phyloP scores from a whole-genome alignment of 805 yeast species.

The Metschnikowia colocasiae region DNA sequence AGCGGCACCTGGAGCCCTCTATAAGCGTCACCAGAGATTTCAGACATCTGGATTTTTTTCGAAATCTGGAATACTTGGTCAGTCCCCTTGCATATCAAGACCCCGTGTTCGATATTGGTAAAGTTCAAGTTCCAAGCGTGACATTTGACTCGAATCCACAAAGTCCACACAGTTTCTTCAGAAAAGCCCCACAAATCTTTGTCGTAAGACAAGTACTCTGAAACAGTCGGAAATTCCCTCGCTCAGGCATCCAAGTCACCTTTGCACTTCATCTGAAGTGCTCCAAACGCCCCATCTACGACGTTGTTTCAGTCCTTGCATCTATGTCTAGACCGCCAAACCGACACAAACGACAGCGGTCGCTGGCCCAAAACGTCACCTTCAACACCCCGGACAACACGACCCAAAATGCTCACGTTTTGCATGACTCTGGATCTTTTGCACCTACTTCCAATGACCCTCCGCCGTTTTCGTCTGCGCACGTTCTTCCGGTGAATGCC shows the following conservation, averaged over 20 bases:
- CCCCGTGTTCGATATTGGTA: neutral
- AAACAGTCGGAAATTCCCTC: neutral
- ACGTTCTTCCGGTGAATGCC: neutral
- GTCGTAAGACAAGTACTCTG: neutral
- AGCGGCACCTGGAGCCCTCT: too few relatives aligned
- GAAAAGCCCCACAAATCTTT: neutral
- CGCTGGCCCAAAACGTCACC: conserved; percentile 3
- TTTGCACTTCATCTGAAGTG: neutral
- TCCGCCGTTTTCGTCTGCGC: neutral
- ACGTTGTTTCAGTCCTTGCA: neutral
- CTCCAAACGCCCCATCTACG: neutral
- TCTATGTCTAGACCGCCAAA: conserved; percentile 1
- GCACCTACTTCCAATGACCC: neutral
- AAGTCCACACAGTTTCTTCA: too few relatives aligned
- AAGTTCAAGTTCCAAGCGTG: too few relatives aligned
- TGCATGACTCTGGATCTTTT: neutral
- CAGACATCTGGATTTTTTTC: too few relatives aligned
- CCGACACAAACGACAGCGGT: conserved; percentile 8
- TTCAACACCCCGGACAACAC: conserved; percentile 1
- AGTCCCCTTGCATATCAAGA: neutral
- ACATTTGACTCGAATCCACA: too few relatives aligned
- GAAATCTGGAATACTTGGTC: too few relatives aligned
- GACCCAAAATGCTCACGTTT: neutral
- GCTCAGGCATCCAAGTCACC: neutral
- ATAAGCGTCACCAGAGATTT: too few relatives aligned